These are phyloP conservation scores for Ceratocystis huliohia DNA, from an alignment of 2,329 filamentous ascomycete genomes.

Conservation along the genomic window DNA sequence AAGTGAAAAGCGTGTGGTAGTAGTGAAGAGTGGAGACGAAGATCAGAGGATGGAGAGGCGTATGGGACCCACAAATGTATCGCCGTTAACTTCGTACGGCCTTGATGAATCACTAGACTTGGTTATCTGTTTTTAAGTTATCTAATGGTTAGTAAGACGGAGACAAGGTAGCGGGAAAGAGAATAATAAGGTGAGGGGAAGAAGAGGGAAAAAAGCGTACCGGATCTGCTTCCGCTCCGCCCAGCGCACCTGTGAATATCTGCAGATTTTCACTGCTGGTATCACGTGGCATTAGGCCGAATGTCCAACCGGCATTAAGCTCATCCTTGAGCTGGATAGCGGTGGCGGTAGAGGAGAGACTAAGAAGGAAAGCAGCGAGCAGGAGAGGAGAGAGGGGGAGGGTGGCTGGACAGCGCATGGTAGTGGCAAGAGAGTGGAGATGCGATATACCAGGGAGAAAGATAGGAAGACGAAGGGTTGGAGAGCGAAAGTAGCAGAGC, in stretches of 20 bases:
- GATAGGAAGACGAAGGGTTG: too few species aligned
- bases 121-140: constrained; percentile 27
- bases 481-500: too few species aligned
- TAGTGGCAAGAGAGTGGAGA: neutral
- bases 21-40: constrained; percentile 10
- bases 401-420: neutral
- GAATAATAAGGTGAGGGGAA: neutral
- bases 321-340: constrained; percentile 27
- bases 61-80: constrained; percentile 33
- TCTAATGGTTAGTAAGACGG: neutral
- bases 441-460: too few species aligned
- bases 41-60: neutral
- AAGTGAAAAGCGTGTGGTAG: neutral
- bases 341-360: constrained; percentile 8
- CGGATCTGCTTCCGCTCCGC: constrained; percentile 28
- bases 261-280: constrained; percentile 30
- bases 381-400: neutral
- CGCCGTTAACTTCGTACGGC: constrained; percentile 34
- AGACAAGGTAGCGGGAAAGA: neutral
- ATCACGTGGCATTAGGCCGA: constrained; percentile 29
- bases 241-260: constrained; percentile 32
- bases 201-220: constrained; percentile 9
- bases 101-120: constrained; percentile 31
- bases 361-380: constrained; percentile 5
- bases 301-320: constrained; percentile 29